Base-by-base conservation (phyloP, 495 filamentous ascomycete genomes). In the Bacidia gigantensis region DNA sequence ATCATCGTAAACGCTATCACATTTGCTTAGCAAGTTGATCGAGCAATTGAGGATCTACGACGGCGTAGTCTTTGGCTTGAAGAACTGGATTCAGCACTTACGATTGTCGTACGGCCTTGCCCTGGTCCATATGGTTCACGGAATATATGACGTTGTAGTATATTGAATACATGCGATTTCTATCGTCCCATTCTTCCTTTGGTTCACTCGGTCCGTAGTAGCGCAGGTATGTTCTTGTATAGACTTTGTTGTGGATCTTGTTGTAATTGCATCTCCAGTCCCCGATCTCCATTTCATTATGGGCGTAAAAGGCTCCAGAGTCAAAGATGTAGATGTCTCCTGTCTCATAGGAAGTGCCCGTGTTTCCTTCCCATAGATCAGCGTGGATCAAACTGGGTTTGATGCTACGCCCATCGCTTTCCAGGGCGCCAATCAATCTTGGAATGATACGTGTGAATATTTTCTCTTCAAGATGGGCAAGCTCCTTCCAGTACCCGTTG, bases 291-390 rank as follows among this genome's bases (percentile, higher is more conserved):
- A 61, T 58, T 42, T 77, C 74, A 42, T 76, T 71, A 52, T 78
- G 74, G 1, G 66, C 73, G 58, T 70, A 78, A 54, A 69, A 72
- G 1, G 50, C 64, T 20, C 63, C 65, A 0, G 73, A 64, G 57
- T 77, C 73, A 45, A 72, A 77, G 14, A 77, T 51, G 9, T 71
- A 26, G 14, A 60, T 54, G 11, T 62, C 55, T 0, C 62, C 67
- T 1, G 58, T 71, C 0, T 56, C 47, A 1, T 50, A 32, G 47
- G 72, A 60, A 3, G 64, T 52, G 0, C 63, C 71, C 2, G 62
- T 58, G 54, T 76, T 77, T 14, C 59, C 71, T 52, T 75, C 63
- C 72, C 71, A 75, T 3, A 72, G 55, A 55, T 76, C 70, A 2
- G 67, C 73, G 51, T 76, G 72, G 0, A 75, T 62, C 3, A 77